phyloP scores from a whole-genome alignment of 495 filamentous ascomycete genomes.

The Talaromyces trachyspermus region DNA sequence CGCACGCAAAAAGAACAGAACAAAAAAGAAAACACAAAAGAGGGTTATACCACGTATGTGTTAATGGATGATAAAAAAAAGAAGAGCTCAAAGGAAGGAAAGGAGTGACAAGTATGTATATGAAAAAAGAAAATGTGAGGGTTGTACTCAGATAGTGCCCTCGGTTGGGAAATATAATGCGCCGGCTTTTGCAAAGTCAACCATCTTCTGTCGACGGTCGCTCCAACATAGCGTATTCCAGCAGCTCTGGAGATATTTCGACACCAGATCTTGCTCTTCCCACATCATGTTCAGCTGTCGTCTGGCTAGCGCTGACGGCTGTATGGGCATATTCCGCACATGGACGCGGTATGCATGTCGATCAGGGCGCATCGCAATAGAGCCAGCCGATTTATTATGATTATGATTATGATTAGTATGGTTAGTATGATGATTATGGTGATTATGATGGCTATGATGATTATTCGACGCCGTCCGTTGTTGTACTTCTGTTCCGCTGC shows the following conservation, averaged over 20 bases:
- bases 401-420: no score
- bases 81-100: conserved; percentile 10
- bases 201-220: conserved; percentile 18
- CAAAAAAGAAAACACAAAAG: no score
- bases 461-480: conserved; percentile 14
- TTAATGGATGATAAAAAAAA: no score
- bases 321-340: conserved; percentile 12
- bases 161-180: conserved; percentile 8
- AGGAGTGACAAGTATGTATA: conserved; percentile 5
- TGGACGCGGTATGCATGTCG: conserved; percentile 11
- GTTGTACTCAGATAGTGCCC: no score
- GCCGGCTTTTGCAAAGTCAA: conserved; percentile 15
- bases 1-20: no score
- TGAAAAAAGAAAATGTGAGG: conserved; percentile 1
- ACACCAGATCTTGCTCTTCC: conserved; percentile 20
- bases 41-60: no score
- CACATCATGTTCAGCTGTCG: conserved; percentile 16
- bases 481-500: conserved; percentile 22
- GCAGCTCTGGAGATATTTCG: conserved; percentile 16
- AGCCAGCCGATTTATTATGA: conserved; percentile 17
- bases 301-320: conserved; percentile 14
- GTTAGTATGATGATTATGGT: no score
- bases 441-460: no score
- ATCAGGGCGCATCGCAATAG: conserved; percentile 13
- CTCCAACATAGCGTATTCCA: conserved; percentile 15